Conservation (phyloP, 2,329 filamentous ascomycete species). For the Fusarium nisikadoi region DNA sequence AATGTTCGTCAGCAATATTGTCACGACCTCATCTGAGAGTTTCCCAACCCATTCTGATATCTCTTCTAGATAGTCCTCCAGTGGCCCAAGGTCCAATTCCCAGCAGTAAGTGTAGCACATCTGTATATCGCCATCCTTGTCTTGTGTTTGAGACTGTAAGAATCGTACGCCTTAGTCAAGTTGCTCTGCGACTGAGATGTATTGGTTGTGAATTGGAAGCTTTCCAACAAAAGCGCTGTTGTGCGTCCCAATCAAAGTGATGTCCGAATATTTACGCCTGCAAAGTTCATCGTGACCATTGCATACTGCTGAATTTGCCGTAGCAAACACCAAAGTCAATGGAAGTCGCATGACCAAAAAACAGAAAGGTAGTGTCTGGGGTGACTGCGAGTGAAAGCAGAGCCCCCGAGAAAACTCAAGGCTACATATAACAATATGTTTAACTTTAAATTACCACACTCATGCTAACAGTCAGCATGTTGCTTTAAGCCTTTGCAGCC, state of each 20-base stretch:
- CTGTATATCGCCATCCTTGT: conserved; percentile 61
- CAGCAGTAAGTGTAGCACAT: conserved; percentile 74
- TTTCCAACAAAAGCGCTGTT: conserved; percentile 72
- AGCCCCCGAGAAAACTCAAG: neutral
- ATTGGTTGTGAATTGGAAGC: conserved; percentile 67
- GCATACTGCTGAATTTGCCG: conserved; percentile 53
- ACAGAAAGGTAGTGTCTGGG: neutral
- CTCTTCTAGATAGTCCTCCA: conserved; percentile 64
- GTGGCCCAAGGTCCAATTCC: conserved; percentile 66
- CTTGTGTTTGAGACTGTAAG: conserved; percentile 72
- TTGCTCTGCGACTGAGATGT: conserved; percentile 66
- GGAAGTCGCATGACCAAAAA: conserved; percentile 28
- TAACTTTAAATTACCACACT: neutral
- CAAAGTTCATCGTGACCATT: conserved; percentile 69
- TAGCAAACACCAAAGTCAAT: conserved; percentile 28
- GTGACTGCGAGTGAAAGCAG: neutral
- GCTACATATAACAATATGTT: conserved; percentile 2
- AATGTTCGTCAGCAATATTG: conserved; percentile 70
- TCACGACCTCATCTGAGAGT: conserved; percentile 70
- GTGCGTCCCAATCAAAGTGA: conserved; percentile 72
- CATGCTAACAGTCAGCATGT: neutral
- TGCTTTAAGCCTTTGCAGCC: conserved; percentile 14
- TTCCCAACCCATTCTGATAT: conserved; percentile 70
- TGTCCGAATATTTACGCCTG: conserved; percentile 65
- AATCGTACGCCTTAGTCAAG: conserved; percentile 71